Base-by-base conservation (phyloP, 2,329 filamentous ascomycete genomes). In the Stachybotrys echinatus region DNA sequence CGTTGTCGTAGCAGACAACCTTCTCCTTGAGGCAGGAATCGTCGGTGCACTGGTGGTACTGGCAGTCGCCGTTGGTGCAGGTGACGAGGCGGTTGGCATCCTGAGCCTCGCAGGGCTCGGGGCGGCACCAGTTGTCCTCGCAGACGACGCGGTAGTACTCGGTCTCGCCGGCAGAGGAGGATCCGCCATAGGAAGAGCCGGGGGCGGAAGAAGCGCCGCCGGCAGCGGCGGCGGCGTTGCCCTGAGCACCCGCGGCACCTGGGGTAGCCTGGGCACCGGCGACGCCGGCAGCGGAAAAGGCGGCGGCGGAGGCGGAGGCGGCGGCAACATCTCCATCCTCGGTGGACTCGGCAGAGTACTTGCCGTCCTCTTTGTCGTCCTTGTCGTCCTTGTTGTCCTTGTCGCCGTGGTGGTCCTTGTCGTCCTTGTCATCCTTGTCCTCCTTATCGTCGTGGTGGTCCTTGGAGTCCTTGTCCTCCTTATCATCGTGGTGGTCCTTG, bases 101-200 rank as follows among this genome's bases (percentile, higher is more conserved):
- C 17, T 60, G 51, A n/a, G 47, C 42, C 45, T 61, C 49, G 53
- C 55, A 57, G 20, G 22, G 44, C 55, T 65, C 61, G 48, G 59
- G 51, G 50, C 52, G 55, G 60, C 64, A 66, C 42, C 56, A 23
- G 23, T 60, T 54, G 23, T 57, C 58, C 3, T 56, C 2, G 65
- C 67, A 70, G 56, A 66, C 56, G 51, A 67, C 59, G 12, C 66
- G 64, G 47, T 64, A 52, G 50, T 55, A 52, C 50, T 61, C 53
- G 56, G 58, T 60, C 23, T 62, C 50, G 27, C 61, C 56, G 45
- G 53, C 61, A 44, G 61, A 58, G 54, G n/a, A n/a, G n/a, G n/a
- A n/a, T n/a, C n/a, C n/a, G n/a, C n/a, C n/a, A n/a, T n/a, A n/a
- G n/a, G n/a, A n/a, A n/a, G n/a, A n/a, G n/a, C n/a, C n/a, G n/a